Conservation (phyloP, 306 rosid species). For the Pterocarpus macrocarpus region DNA sequence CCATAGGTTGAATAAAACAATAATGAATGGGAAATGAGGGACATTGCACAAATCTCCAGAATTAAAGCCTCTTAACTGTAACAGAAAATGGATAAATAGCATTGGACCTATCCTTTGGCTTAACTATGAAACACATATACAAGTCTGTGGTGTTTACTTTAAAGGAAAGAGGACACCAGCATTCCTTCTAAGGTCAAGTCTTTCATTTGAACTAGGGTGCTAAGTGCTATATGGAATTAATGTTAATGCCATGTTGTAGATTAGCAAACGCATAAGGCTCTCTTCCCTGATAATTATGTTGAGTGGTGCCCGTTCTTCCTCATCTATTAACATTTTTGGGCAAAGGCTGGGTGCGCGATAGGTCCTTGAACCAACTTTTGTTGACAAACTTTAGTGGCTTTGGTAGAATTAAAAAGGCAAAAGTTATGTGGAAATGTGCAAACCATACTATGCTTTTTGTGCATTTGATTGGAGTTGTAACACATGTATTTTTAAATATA, state of each 20-base stretch:
- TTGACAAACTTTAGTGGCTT: no score
- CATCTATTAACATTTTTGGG: neutral
- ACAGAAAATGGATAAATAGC: neutral
- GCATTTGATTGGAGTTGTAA: neutral
- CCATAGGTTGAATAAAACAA: slow-evolving; percentile 3
- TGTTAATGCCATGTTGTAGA: neutral
- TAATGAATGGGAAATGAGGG: slow-evolving; percentile 23
- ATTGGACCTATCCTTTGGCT: neutral
- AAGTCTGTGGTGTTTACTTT: neutral
- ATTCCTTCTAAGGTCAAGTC: neutral
- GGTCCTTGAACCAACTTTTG: no score
- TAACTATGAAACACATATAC: neutral
- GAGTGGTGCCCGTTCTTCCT: neutral
- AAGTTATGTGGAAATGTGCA: no score
- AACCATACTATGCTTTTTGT: neutral
- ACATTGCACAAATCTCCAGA: neutral
- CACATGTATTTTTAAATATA: neutral
- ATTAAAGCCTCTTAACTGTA: slow-evolving; percentile 18
- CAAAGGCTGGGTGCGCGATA: no score
- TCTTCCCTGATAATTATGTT: neutral
- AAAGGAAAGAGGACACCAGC: neutral
- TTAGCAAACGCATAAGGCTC: neutral
- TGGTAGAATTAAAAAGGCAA: no score
- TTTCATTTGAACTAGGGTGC: slow-evolving; percentile 12
- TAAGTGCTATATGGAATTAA: neutral